Evolutionary conservation across 257 asterid species (phyloP).

Genomic region (Rehmannia glutinosa): DNA sequence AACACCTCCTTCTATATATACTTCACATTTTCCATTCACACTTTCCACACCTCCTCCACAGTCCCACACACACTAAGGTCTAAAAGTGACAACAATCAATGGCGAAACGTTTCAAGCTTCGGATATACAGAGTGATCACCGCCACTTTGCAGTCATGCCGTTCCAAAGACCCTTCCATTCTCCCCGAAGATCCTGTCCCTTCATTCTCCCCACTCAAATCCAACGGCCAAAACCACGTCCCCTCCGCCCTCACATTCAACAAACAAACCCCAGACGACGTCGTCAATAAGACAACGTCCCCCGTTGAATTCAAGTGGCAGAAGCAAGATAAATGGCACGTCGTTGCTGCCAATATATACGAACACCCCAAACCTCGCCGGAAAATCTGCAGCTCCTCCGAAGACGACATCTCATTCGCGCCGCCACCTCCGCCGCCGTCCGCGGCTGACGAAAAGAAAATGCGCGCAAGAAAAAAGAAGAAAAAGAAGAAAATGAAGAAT

Average conservation of each 20-base stretch:
- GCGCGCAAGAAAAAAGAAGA: conserved; percentile 15
- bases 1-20: too few species aligned
- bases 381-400: conserved; percentile 34
- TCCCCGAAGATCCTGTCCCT: conserved; percentile 55
- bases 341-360: conserved; percentile 33
- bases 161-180: conserved; percentile 44
- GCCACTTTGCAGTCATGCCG: conserved; percentile 57
- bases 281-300: not conserved
- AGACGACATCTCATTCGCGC: conserved; percentile 4
- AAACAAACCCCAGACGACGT: not conserved
- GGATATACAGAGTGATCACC: conserved; percentile 40
- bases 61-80: too few species aligned
- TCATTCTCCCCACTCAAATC: conserved; percentile 22
- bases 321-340: conserved; percentile 61
- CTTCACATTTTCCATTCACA: conserved; percentile 6
- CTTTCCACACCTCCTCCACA: conserved; percentile 11
- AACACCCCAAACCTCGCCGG: conserved; percentile 25
- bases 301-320: conserved; percentile 36
- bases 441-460: conserved; percentile 20
- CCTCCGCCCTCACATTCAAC: conserved; percentile 20
- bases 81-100: conserved; percentile 24
- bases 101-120: conserved; percentile 54
- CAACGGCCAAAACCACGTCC: not conserved
- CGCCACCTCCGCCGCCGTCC: conserved; percentile 21
- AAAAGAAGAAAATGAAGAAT: conserved; percentile 23